Evolutionary conservation across 768 basidiomycete species (phyloP).

Genomic region (Paxillus involutus): DNA sequence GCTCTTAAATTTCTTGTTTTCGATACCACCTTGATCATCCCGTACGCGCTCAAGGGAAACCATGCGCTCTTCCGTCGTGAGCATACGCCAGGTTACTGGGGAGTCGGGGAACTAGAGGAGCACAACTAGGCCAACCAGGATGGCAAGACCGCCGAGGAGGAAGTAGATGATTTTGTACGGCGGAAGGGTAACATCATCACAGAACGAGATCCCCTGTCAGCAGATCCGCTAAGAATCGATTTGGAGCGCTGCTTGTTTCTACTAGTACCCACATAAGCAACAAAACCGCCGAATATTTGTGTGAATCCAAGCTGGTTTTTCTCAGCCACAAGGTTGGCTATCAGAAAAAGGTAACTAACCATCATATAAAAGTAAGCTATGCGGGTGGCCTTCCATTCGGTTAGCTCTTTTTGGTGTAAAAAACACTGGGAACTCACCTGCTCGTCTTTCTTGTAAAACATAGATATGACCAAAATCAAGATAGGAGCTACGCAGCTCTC

Average conservation of each 20-base stretch:
- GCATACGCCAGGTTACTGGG: slow-evolving; percentile 36
- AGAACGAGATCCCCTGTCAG: slow-evolving; percentile 35
- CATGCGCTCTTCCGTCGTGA: slow-evolving; percentile 35
- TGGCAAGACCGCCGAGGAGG: slow-evolving; percentile 39
- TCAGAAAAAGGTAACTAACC: slow-evolving; percentile 11
- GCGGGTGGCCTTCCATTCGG: slow-evolving; percentile 24
- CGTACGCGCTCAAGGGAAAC: slow-evolving; percentile 15
- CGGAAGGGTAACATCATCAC: slow-evolving; percentile 26
- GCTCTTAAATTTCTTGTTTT: slow-evolving; percentile 25
- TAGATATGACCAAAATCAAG: slow-evolving; percentile 37
- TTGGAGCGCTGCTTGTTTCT: neutral
- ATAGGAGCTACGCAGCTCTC: slow-evolving; percentile 41
- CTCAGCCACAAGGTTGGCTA: neutral
- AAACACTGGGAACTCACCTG: slow-evolving; percentile 23
- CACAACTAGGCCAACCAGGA: slow-evolving; percentile 33
- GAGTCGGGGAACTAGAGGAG: slow-evolving; percentile 41
- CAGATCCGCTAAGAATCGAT: neutral
- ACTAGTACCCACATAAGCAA: slow-evolving; percentile 30
- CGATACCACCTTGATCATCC: slow-evolving; percentile 33
- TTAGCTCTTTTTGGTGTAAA: neutral
- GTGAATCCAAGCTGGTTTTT: slow-evolving; percentile 28
- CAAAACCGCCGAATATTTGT: slow-evolving; percentile 37
- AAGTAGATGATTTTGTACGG: slow-evolving; percentile 40
- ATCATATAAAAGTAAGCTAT: slow-evolving; percentile 40
- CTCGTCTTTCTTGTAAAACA: slow-evolving; percentile 42